phyloP scores from a whole-genome alignment of 1,284 basidiomycete species.

The Mycena citricolor region DNA sequence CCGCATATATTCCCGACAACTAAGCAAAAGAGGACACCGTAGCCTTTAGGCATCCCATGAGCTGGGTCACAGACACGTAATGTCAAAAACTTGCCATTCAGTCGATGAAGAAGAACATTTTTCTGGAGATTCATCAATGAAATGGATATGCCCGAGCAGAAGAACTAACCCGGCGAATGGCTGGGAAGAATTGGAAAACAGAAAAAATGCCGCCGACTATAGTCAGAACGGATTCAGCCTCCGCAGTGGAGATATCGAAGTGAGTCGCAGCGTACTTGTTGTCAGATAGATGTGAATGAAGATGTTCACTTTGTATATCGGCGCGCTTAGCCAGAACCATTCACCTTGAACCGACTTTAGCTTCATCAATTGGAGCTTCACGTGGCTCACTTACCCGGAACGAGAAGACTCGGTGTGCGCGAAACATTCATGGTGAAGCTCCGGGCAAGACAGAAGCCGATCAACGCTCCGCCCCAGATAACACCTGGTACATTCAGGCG shows the following conservation, averaged over 20 bases:
- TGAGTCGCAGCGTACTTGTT: constrained; percentile 21
- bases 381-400: constrained; percentile 22
- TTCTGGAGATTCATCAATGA: constrained; percentile 14
- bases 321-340: constrained; percentile 28
- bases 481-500: constrained; percentile 25
- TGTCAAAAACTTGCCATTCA: no score
- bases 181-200: constrained; percentile 29
- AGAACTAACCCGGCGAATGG: constrained; percentile 27
- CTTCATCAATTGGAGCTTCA: not conserved
- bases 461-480: constrained; percentile 29
- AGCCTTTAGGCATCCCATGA: constrained; percentile 10
- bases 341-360: constrained; percentile 22
- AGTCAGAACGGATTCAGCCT: not conserved
- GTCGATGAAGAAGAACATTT: constrained; percentile 24
- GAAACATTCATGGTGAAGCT: constrained; percentile 24
- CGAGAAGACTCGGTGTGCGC: constrained; percentile 13
- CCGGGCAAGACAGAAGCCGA: constrained; percentile 28
- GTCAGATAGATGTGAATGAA: constrained; percentile 30
- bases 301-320: constrained; percentile 26
- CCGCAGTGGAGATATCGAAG: not conserved
- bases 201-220: constrained; percentile 28
- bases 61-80: constrained; percentile 9
- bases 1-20: constrained; percentile 27
- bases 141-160: not conserved
- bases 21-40: constrained; percentile 21